phyloP scores from a whole-genome alignment of 176 grass and related monocot species.

The Oryza meyeriana region DNA sequence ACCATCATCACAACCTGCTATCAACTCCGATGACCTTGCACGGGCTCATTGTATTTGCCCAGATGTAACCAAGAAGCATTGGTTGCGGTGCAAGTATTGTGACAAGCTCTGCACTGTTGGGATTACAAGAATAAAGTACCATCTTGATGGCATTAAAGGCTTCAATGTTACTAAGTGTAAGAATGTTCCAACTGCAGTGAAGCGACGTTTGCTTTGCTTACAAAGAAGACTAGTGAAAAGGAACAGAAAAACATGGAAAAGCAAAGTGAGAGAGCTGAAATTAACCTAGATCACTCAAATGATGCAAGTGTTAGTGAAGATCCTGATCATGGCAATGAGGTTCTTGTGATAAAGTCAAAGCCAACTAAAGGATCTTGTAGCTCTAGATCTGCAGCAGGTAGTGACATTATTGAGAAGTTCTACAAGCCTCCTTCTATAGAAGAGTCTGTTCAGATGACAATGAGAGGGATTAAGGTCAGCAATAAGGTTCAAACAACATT shows the following conservation, averaged over 20 bases:
- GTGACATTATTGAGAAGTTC: neutral
- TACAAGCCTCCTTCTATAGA: neutral
- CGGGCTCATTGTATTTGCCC: neutral
- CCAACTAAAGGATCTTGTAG: too few species aligned
- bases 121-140: neutral
- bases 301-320: neutral
- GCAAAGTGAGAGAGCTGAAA: neutral
- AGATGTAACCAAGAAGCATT: neutral
- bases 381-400: too few species aligned
- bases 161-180: neutral
- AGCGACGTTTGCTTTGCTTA: neutral
- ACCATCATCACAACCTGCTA: too few species aligned
- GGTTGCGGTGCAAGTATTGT: neutral
- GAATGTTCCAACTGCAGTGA: too few species aligned
- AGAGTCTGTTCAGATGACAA: neutral
- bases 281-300: neutral
- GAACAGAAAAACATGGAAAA: neutral
- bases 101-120: neutral
- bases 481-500: neutral
- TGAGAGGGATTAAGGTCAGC: too few species aligned
- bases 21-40: too few species aligned
- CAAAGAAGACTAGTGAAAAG: neutral
- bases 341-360: neutral
- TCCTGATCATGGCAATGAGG: neutral
- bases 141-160: neutral